Percentiles rank a stretch among this genome's conserved stretches.
These are phyloP conservation scores for Populus alba DNA, from an alignment of 345 rosid species.

Conservation along the genomic window DNA sequence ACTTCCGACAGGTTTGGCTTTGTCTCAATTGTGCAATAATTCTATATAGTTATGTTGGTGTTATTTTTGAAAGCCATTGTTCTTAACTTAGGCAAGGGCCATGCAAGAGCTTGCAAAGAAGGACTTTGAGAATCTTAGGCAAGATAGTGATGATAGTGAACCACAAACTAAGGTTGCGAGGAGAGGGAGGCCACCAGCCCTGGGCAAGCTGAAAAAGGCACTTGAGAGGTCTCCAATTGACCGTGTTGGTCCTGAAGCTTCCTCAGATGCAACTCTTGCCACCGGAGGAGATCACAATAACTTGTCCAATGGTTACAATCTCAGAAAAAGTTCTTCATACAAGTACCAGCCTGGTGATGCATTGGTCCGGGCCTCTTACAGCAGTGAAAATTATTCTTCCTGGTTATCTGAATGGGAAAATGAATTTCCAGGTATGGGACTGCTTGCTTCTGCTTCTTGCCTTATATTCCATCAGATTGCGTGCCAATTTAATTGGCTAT, in stretches of 20 bases:
- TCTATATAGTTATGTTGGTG: not conserved
- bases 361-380: constrained; percentile 43
- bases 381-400: constrained; percentile 47
- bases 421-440: constrained; percentile 75
- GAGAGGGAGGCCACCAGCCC: constrained; percentile 72
- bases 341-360: constrained; percentile 57
- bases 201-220: constrained; percentile 58
- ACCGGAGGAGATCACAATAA: constrained; percentile 53
- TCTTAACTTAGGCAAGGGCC: constrained; percentile 64
- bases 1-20: constrained; percentile 76
- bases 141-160: constrained; percentile 86
- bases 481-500: not conserved
- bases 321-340: constrained; percentile 54
- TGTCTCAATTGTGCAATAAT: not conserved
- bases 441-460: not conserved
- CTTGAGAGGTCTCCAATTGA: constrained; percentile 55
- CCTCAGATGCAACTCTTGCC: constrained; percentile 64
- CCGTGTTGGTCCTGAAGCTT: constrained; percentile 54
- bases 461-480: not conserved
- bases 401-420: constrained; percentile 79
- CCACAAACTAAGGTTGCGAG: constrained; percentile 57
- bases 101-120: constrained; percentile 90
- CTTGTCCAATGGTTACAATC: constrained; percentile 52
- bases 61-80: constrained; percentile 14
- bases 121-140: constrained; percentile 89